phyloP scores from a whole-genome alignment of 257 asterid genomes.

The Rehmannia glutinosa region DNA sequence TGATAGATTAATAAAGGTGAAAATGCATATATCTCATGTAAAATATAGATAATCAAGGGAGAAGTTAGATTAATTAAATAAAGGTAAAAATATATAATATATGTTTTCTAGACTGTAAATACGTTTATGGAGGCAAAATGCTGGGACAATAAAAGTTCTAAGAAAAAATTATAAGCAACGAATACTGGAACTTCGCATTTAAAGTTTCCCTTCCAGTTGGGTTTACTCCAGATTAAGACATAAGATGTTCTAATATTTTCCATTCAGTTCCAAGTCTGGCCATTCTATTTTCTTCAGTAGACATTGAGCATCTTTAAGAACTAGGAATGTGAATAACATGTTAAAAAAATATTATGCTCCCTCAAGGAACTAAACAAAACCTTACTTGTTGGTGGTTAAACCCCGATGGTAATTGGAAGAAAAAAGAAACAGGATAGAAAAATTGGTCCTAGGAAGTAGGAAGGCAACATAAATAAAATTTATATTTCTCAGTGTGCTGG shows the following conservation, averaged over 20 bases:
- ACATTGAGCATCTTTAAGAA: background rate
- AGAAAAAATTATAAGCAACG: background rate
- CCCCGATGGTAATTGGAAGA: background rate
- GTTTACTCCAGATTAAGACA: background rate
- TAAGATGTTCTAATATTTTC: slow-evolving; percentile 3
- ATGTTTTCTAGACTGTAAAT: background rate
- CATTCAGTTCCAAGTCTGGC: background rate
- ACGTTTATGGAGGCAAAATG: background rate
- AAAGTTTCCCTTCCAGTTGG: background rate
- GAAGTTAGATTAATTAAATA: background rate
- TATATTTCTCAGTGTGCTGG: background rate
- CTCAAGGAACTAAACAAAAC: background rate
- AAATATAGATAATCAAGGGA: background rate
- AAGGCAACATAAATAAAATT: background rate
- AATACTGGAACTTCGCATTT: background rate
- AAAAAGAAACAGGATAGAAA: background rate
- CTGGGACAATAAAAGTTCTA: background rate
- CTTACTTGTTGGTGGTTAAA: background rate
- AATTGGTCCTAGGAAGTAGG: too few species aligned
- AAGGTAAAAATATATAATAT: background rate
- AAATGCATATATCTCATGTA: background rate
- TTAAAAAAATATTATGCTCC: background rate
- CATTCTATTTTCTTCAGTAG: background rate
- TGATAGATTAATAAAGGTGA: background rate
- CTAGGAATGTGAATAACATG: background rate